phyloP scores from a whole-genome alignment of 805 yeast genomes.

The Suhomyces sp. region DNA sequence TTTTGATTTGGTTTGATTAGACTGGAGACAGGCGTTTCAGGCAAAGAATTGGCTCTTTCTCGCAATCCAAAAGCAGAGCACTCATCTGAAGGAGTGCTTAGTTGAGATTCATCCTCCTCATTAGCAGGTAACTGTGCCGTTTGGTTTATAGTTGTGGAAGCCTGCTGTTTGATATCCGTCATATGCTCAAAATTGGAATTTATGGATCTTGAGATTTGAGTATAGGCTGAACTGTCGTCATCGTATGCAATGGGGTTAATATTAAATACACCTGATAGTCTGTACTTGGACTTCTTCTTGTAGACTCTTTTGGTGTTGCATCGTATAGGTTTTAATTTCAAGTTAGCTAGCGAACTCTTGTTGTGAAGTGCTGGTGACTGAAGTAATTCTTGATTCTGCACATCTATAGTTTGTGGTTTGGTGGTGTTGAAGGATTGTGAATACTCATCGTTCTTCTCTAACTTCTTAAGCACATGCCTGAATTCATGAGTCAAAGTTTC shows the following conservation, averaged over 20 bases:
- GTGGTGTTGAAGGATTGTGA: slow-evolving; percentile 1
- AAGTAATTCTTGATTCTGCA: slow-evolving; percentile 1
- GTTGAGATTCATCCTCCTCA: slow-evolving; percentile 5
- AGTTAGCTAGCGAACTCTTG: slow-evolving; percentile 30
- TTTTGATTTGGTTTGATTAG: neutral
- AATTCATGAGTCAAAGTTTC: slow-evolving; percentile 29
- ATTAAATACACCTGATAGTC: slow-evolving; percentile 37
- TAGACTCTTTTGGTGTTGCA: slow-evolving; percentile 27
- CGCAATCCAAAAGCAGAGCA: slow-evolving; percentile 3
- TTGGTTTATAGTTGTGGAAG: neutral
- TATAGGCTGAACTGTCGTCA: slow-evolving; percentile 8
- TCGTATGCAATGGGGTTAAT: slow-evolving; percentile 32
- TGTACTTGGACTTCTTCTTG: slow-evolving; percentile 41
- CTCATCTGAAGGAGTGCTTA: slow-evolving; percentile 10
- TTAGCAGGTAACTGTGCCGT: neutral
- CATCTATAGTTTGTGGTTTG: neutral
- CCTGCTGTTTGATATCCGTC: neutral
- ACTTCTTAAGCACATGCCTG: slow-evolving; percentile 19
- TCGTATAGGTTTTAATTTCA: slow-evolving; percentile 39
- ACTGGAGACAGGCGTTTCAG: slow-evolving; percentile 10
- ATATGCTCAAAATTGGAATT: neutral
- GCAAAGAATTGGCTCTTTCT: slow-evolving; percentile 19
- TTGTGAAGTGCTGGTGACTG: neutral
- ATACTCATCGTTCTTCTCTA: slow-evolving; percentile 10
- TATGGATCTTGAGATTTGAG: slow-evolving; percentile 9